phyloP scores from a whole-genome alignment of 139 green algal species.

The Chlorella sp. region DNA sequence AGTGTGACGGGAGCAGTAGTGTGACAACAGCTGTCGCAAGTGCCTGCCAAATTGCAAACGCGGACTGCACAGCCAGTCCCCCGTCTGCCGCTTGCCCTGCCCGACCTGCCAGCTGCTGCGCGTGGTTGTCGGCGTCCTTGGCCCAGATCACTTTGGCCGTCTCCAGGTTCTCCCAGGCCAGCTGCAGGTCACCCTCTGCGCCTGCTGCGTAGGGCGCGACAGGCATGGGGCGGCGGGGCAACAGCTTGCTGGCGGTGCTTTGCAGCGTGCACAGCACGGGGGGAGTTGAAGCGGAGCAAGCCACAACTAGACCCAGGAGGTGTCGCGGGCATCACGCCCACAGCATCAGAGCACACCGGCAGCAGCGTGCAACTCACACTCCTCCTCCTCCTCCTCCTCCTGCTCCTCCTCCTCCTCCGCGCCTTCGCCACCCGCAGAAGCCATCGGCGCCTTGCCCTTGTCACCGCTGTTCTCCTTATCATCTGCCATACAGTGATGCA shows the following conservation, averaged over 20 bases:
- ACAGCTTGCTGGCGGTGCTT: no score
- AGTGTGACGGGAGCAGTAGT: no score
- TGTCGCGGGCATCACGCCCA: no score
- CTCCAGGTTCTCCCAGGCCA: conserved; percentile 79
- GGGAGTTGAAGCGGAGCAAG: no score
- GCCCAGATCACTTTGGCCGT: conserved; percentile 59
- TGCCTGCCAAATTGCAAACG: no score
- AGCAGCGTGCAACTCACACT: conserved; percentile 32
- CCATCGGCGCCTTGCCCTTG: conserved; percentile 50
- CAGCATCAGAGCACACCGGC: no score
- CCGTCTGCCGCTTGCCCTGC: not conserved
- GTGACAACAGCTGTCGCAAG: no score
- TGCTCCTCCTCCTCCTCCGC: conserved; percentile 34
- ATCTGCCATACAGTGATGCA: not conserved
- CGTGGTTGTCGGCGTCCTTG: conserved; percentile 22
- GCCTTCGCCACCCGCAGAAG: conserved; percentile 4
- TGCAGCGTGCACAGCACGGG: no score
- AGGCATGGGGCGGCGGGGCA: no score
- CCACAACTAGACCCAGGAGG: no score
- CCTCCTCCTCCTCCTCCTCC: conserved; percentile 41
- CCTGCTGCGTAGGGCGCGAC: not conserved
- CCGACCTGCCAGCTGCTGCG: conserved; percentile 60
- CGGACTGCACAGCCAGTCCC: no score
- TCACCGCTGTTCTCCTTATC: conserved; percentile 40
- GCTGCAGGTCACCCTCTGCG: conserved; percentile 63